Conservation (phyloP, 192 early-diverging fungal species). For the Coemansia umbellata region DNA sequence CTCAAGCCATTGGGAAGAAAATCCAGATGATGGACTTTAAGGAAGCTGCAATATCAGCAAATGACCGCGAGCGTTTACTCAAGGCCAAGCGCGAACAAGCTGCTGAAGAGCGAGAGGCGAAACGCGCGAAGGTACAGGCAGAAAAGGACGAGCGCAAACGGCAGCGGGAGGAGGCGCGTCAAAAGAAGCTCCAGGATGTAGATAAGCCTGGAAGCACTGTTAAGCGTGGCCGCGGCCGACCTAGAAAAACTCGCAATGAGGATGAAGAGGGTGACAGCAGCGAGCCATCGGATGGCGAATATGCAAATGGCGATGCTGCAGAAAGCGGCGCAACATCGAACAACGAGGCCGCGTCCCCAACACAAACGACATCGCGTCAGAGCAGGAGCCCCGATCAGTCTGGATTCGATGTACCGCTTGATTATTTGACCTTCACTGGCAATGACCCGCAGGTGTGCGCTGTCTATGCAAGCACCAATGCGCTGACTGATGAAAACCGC, state of each 20-base stretch:
- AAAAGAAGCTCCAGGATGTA: not conserved
- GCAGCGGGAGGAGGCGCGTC: conserved; percentile 17
- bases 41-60: conserved; percentile 6
- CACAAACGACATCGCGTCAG: not conserved
- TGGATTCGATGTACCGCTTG: conserved; percentile 16
- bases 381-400: not conserved
- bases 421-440: conserved; percentile 31
- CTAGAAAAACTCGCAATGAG: not conserved
- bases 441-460: conserved; percentile 16
- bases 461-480: conserved; percentile 33
- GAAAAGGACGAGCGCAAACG: conserved; percentile 31
- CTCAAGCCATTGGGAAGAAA: conserved; percentile 7
- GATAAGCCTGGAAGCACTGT: not conserved
- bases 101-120: conserved; percentile 27
- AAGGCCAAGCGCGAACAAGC: conserved; percentile 11
- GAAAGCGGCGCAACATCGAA: conserved; percentile 1
- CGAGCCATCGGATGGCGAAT: conserved; percentile 17
- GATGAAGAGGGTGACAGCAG: not conserved
- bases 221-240: not conserved
- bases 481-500: conserved; percentile 23
- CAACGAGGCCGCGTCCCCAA: not conserved
- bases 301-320: not conserved
- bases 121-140: conserved; percentile 17
- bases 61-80: conserved; percentile 28
- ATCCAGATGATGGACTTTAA: conserved; percentile 25